A percentile compares a stretch with the other conserved stretches of the same genome.
Evolutionary conservation across 2,329 filamentous ascomycete species (phyloP).

Genomic region (Penicillium sp.): DNA sequence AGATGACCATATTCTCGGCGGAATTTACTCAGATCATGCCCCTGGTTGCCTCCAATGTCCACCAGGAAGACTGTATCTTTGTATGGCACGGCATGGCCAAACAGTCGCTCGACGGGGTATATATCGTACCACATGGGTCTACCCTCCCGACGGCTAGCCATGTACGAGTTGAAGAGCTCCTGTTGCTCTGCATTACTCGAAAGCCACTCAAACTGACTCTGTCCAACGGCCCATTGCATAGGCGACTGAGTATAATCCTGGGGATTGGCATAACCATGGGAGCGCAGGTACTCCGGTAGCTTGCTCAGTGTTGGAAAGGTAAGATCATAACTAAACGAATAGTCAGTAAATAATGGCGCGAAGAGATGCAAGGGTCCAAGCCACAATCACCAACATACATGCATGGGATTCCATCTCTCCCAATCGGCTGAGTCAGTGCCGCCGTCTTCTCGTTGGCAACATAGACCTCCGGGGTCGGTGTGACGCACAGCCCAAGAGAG

Average conservation of each 20-base stretch:
- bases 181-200: slow-evolving; percentile 28
- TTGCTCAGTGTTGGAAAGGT: slow-evolving; percentile 34
- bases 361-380: background rate
- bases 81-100: slow-evolving; percentile 23
- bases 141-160: slow-evolving; percentile 35
- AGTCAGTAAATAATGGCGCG: background rate
- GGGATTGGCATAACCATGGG: slow-evolving; percentile 28
- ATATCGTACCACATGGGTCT: slow-evolving; percentile 34
- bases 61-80: slow-evolving; percentile 39
- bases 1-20: slow-evolving; percentile 33
- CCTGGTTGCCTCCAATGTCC: slow-evolving; percentile 46
- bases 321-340: slow-evolving; percentile 23
- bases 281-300: slow-evolving; percentile 33
- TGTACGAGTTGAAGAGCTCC: slow-evolving; percentile 35
- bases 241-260: slow-evolving; percentile 31
- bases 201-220: slow-evolving; percentile 38
- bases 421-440: slow-evolving; percentile 30
- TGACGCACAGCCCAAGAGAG: slow-evolving; percentile 30
- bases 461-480: slow-evolving; percentile 24
- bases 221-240: slow-evolving; percentile 35
- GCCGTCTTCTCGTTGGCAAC: slow-evolving; percentile 29
- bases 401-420: slow-evolving; percentile 32
- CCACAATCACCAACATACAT: slow-evolving; percentile 23
- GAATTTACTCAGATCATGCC: slow-evolving; percentile 39
- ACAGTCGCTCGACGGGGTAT: slow-evolving; percentile 30